Evolutionary conservation across 2,329 filamentous ascomycete species (phyloP).

Genomic region (Verticillium albo-atrum): DNA sequence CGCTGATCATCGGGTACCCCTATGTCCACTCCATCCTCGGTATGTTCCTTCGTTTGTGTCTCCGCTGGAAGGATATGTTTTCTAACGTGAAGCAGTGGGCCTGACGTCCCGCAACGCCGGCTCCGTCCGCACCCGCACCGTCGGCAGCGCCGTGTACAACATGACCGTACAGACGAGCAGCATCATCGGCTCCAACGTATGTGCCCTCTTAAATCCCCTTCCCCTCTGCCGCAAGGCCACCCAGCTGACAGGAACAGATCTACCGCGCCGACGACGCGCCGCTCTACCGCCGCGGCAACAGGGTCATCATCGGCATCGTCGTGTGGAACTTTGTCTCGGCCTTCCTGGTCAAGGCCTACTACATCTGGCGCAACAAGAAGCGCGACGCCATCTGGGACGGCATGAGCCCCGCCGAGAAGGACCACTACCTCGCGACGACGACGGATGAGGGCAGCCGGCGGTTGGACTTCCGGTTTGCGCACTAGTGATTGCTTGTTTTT

Average conservation of each 20-base stretch:
- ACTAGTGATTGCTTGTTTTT: too few species aligned
- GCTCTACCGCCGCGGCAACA: conserved; percentile 37
- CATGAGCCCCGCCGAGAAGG: conserved; percentile 26
- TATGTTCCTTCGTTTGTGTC: conserved; percentile 3
- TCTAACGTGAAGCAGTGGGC: conserved; percentile 40
- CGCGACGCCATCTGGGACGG: conserved; percentile 20
- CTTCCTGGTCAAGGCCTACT: conserved; percentile 23
- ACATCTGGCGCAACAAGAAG: conserved; percentile 22
- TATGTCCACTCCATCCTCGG: conserved; percentile 33
- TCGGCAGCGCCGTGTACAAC: conserved; percentile 59
- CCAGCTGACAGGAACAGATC: conserved; percentile 12
- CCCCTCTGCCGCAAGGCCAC: background rate
- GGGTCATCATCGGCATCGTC: conserved; percentile 32
- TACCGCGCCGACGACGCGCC: conserved; percentile 39
- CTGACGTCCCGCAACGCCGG: conserved; percentile 60
- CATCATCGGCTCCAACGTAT: conserved; percentile 35
- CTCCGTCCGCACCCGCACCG: conserved; percentile 56
- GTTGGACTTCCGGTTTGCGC: conserved; percentile 23
- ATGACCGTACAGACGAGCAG: conserved; percentile 42
- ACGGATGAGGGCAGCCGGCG: conserved; percentile 36
- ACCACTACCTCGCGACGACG: conserved; percentile 33
- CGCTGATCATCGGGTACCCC: conserved; percentile 41
- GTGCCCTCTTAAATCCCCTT: background rate
- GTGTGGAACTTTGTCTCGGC: conserved; percentile 28
- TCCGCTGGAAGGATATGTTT: background rate